A percentile compares a stretch with the other conserved stretches of the same genome.
phyloP scores from a whole-genome alignment of 2,329 filamentous ascomycete species.

The Ophiocordyceps camponoti-leonardi region DNA sequence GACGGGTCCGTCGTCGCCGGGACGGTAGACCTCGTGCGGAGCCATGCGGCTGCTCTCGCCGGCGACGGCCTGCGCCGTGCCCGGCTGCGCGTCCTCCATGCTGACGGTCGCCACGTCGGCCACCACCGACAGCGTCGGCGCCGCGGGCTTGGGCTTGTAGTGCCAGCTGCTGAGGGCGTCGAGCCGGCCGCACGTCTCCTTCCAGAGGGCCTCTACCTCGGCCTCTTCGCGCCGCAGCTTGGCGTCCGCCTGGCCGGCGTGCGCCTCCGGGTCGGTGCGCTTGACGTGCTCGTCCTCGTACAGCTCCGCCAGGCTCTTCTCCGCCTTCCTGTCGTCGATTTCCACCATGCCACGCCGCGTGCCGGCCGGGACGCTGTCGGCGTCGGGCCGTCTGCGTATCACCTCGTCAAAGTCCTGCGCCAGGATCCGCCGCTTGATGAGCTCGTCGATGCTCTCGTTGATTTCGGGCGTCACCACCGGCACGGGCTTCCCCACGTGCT shows the following conservation, averaged over 20 bases:
- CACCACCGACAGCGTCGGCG: constrained; percentile 70
- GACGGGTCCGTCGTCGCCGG: constrained; percentile 53
- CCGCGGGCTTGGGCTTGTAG: constrained; percentile 78
- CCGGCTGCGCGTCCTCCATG: constrained; percentile 91
- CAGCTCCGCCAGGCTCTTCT: constrained; percentile 74
- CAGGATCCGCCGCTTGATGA: constrained; percentile 87
- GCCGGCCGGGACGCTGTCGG: constrained; percentile 40
- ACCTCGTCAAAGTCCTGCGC: constrained; percentile 88
- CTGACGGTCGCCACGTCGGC: constrained; percentile 78
- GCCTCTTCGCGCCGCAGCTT: constrained; percentile 67
- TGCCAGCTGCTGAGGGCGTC: constrained; percentile 88
- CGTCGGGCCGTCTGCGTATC: constrained; percentile 61
- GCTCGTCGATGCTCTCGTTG: constrained; percentile 76
- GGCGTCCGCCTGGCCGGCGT: constrained; percentile 67
- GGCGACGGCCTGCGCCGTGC: constrained; percentile 56
- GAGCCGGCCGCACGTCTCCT: constrained; percentile 59
- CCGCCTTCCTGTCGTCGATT: constrained; percentile 73
- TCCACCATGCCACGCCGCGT: constrained; percentile 59
- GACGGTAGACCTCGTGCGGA: constrained; percentile 83
- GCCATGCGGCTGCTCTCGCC: constrained; percentile 61
- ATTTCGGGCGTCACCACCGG: constrained; percentile 86
- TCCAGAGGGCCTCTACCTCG: constrained; percentile 73
- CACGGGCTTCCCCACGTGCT: constrained; percentile 85
- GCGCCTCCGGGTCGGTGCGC: constrained; percentile 57
- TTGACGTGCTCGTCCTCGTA: constrained; percentile 89